These are phyloP conservation scores for Yamadazyma laniorum DNA, from an alignment of 805 yeast species.

Conservation along the genomic window DNA sequence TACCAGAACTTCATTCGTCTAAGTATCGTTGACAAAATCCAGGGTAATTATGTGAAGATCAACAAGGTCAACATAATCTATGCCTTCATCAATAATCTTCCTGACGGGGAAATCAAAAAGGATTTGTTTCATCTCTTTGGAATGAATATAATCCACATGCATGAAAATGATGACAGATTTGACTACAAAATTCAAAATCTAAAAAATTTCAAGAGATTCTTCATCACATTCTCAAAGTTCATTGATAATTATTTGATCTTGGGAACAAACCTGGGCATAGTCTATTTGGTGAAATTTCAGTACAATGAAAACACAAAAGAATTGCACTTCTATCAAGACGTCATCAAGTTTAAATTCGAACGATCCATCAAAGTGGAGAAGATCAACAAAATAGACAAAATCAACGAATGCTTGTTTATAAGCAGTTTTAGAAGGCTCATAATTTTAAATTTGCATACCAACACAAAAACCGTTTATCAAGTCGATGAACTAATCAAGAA, in stretches of 20 bases:
- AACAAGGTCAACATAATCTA: conserved; percentile 8
- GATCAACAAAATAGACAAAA: conserved; percentile 13
- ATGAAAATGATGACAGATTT: conserved; percentile 3
- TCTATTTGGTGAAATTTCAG: conserved; percentile 12
- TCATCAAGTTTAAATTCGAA: conserved; percentile 15
- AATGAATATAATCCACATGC: conserved; percentile 12
- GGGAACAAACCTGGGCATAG: conserved; percentile 15
- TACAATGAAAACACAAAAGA: conserved; percentile 5
- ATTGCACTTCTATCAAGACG: conserved; percentile 10
- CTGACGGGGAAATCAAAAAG: conserved; percentile 16
- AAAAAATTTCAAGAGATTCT: conserved; percentile 12
- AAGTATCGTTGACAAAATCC: conserved; percentile 3
- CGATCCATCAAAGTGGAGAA: conserved; percentile 14
- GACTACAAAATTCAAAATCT: conserved; percentile 8
- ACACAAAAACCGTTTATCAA: conserved; percentile 9
- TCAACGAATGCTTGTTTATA: conserved; percentile 10
- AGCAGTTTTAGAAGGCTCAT: conserved; percentile 15
- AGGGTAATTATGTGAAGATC: conserved; percentile 4
- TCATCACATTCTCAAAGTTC: conserved; percentile 15
- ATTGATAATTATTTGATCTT: conserved; percentile 13
- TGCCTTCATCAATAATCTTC: conserved; percentile 11
- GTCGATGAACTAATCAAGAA: conserved; percentile 13
- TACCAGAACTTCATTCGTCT: conserved; percentile 14
- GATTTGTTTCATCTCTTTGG: conserved; percentile 16
- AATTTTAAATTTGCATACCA: conserved; percentile 9